Conservation (phyloP, 2,329 filamentous ascomycete species). For the Colletotrichum sp. region DNA sequence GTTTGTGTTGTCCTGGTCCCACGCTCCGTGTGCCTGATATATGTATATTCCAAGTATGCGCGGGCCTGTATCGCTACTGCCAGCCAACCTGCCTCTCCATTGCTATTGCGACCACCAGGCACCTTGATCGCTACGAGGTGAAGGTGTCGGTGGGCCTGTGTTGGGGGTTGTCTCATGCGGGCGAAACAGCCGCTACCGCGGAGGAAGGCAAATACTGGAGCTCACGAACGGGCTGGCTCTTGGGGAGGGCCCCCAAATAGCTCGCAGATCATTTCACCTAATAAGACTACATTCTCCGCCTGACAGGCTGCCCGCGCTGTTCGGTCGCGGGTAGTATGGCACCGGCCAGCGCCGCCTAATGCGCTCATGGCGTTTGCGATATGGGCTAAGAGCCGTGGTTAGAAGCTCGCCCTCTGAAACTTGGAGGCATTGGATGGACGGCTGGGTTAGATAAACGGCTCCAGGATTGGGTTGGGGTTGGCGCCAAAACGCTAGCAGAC, state of each 20-base stretch:
- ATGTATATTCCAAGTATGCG: not conserved
- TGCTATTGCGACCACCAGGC: not conserved
- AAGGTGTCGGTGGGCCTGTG: not conserved
- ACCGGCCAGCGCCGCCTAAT: not conserved
- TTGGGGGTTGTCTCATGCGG: not conserved
- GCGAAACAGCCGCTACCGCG: not conserved
- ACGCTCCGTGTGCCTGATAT: not conserved
- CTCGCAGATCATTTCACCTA: conserved; percentile 14
- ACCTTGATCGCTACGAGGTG: not conserved
- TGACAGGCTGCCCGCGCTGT: conserved; percentile 11
- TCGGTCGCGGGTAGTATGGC: conserved; percentile 11
- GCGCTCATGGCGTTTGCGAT: not conserved
- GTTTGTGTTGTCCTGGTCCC: not conserved
- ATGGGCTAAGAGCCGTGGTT: not conserved
- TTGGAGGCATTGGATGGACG: not conserved
- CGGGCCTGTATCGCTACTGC: not conserved
- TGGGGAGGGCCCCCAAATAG: not conserved
- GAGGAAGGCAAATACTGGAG: not conserved
- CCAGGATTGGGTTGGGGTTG: not conserved
- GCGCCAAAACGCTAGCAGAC: conserved; percentile 10
- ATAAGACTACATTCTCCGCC: conserved; percentile 20
- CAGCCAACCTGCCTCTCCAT: not conserved
- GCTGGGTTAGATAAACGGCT: not conserved
- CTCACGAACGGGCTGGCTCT: conserved; percentile 1
- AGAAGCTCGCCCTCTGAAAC: not conserved